Base-by-base conservation (phyloP, 441 rosid species). In the Omphalea diandra region DNA sequence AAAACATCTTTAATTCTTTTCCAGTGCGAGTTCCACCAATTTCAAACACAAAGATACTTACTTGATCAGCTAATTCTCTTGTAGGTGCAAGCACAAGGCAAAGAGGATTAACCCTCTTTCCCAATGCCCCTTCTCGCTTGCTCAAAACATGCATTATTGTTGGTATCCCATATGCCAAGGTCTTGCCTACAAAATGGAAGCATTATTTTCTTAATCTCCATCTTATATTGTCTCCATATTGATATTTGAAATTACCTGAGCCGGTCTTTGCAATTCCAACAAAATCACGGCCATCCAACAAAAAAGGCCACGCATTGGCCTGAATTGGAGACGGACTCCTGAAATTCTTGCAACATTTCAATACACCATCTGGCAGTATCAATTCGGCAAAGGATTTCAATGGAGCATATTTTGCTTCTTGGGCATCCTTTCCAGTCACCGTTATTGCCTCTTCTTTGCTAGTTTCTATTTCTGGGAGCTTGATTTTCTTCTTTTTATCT, bases 51-150 rank as follows among this genome's bases (percentile, higher is more conserved):
- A 7, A 5, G 35, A 43, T 32, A 70, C 88, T 46, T 77, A 92
- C 99, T 80, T 92, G 97, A 70, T 90, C 96, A 82, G 99, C 97
- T 68, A 94, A 81, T 76, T 94, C 99, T 75, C 98, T 77, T 0
- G 99, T 94, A 5, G 98, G 99, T 4, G 99, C 90, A 55, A 94
- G 90, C 29, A 92, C 96, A 47, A 90, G 93, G 59, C 99, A 94
- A 60, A 87, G 83, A 1, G 99, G 98, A 72, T 77, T 87, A 66
- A 62, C 81, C 76, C 70, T 82, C 80, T 80, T 92, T 1, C 71
- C 57, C 65, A 71, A 77, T 60, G 77, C 85, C 62, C 85, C 84
- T 77, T 89, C 89, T 70, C 88, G 83, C 81, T 86, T 94, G 70
- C 75, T 76, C 85, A 88, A 59, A 41, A 92, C 85, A 81, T 89